Percentiles rank a stretch among this genome's conserved stretches.
These are phyloP conservation scores for Flaveria ramosissima DNA, from an alignment of 129 eudicot species.

Conservation along the genomic window DNA sequence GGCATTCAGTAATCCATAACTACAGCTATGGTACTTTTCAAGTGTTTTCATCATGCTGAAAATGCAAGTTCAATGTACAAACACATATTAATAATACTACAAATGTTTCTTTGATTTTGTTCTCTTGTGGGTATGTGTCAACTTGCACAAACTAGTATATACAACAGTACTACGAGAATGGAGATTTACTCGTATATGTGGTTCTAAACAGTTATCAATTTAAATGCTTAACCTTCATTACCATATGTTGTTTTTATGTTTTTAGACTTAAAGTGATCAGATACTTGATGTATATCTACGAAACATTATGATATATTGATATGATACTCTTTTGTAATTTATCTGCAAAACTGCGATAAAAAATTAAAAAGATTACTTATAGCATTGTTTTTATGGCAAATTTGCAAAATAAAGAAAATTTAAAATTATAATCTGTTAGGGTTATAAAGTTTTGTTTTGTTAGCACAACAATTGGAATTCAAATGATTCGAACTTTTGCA, in stretches of 20 bases:
- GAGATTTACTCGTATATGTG: not conserved
- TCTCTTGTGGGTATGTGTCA: too few species aligned
- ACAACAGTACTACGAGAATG: too few species aligned
- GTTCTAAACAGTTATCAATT: not conserved
- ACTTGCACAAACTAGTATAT: too few species aligned
- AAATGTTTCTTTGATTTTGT: too few species aligned
- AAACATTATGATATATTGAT: not conserved
- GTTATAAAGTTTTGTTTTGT: conserved; percentile 1
- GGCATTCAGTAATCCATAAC: conserved; percentile 51
- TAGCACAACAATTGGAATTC: conserved; percentile 21
- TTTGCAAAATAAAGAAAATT: too few species aligned
- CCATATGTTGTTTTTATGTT: not conserved
- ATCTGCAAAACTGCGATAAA: conserved; percentile 1
- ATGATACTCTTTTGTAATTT: too few species aligned
- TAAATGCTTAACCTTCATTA: conserved; percentile 13
- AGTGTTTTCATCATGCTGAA: conserved; percentile 60
- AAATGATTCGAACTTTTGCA: conserved; percentile 29
- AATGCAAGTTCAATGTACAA: not conserved
- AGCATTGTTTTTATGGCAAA: too few species aligned
- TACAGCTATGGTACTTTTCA: conserved; percentile 58
- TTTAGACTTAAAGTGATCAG: too few species aligned
- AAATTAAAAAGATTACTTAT: not conserved
- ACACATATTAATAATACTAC: not conserved
- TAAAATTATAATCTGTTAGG: not conserved
- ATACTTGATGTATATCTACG: not conserved